phyloP scores from a whole-genome alignment of 345 rosid species.

The Eucalyptus tenuipes region DNA sequence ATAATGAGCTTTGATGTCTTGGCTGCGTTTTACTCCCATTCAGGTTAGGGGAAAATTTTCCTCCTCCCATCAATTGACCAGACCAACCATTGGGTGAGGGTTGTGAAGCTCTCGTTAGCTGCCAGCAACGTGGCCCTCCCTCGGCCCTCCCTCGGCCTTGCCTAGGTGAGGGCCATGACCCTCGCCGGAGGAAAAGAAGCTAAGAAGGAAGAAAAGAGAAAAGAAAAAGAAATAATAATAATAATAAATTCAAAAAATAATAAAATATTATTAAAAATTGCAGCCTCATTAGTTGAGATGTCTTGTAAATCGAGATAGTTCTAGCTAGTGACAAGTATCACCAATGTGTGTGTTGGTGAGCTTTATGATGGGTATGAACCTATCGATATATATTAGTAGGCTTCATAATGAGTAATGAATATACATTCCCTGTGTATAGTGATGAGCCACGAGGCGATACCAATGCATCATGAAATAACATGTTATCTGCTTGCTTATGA shows the following conservation, averaged over 20 bases:
- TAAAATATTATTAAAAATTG: no score
- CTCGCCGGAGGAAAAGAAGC: no score
- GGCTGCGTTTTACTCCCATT: neutral
- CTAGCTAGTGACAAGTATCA: no score
- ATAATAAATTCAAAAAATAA: no score
- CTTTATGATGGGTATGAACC: neutral
- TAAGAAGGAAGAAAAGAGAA: no score
- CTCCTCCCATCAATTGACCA: neutral
- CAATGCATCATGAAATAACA: neutral
- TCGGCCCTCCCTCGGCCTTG: no score
- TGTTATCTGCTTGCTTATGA: neutral
- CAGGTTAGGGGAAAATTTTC: neutral
- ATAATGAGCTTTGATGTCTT: neutral
- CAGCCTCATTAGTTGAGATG: no score
- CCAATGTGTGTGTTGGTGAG: neutral
- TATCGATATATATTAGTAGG: no score
- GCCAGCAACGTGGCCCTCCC: accelerated
- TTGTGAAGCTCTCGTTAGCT: no score
- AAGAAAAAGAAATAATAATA: accelerated
- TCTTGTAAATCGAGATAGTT: no score
- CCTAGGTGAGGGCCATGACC: no score
- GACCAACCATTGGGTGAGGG: no score
- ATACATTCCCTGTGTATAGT: neutral
- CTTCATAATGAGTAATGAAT: neutral
- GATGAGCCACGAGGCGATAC: neutral